A percentile compares a stretch with the other conserved stretches of the same genome.
Conservation (phyloP, 768 basidiomycete genomes). For the Amanita pseudoporphyria region DNA sequence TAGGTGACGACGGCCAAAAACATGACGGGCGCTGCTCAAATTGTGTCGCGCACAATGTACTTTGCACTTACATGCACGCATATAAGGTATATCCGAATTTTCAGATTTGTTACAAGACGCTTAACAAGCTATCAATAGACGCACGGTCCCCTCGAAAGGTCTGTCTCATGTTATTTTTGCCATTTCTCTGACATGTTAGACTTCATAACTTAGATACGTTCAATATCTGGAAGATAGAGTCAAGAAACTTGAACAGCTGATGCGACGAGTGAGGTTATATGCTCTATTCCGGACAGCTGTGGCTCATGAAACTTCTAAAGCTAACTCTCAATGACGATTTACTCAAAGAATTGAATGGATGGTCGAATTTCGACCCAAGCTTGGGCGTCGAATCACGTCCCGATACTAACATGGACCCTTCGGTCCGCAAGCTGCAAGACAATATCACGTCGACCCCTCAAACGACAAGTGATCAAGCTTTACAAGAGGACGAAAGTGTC, state of each 20-base stretch:
- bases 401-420: background rate
- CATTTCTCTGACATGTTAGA: background rate
- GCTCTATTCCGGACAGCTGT: background rate
- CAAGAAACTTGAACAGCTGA: conserved; percentile 50
- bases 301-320: conserved; percentile 20
- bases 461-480: conserved; percentile 12
- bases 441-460: conserved; percentile 26
- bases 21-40: conserved; percentile 58
- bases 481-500: conserved; percentile 27
- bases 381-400: conserved; percentile 8
- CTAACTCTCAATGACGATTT: conserved; percentile 56
- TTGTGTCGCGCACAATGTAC: conserved; percentile 49
- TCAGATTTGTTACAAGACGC: background rate
- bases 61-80: conserved; percentile 62
- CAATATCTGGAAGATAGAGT: conserved; percentile 50
- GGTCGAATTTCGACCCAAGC: conserved; percentile 15
- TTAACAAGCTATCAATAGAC: conserved; percentile 20
- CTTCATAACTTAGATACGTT: conserved; percentile 31
- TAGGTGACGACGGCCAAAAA: conserved; percentile 67
- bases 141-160: conserved; percentile 58
- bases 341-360: conserved; percentile 40
- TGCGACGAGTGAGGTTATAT: conserved; percentile 24
- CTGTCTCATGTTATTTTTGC: conserved; percentile 9
- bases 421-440: conserved; percentile 9
- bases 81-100: conserved; percentile 40